Conservation (phyloP, 2,329 filamentous ascomycete species). For the Grosmannia serpens region DNA sequence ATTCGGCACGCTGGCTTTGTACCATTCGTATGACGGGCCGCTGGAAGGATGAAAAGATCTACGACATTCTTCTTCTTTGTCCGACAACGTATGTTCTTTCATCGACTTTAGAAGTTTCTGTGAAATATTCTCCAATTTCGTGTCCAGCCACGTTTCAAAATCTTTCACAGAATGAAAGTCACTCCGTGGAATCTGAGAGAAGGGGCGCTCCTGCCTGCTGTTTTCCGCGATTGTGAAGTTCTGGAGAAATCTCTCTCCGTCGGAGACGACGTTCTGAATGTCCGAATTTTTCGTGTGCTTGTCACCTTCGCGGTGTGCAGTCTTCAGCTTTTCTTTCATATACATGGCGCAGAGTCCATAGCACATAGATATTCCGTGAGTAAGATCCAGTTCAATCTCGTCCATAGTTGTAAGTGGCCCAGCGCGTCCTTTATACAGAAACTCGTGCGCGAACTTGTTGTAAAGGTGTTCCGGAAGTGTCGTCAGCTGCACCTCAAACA, state of each 20-base stretch:
- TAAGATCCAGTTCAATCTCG: background rate
- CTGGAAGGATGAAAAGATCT: background rate
- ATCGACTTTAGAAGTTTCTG: too few relatives aligned
- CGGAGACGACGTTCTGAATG: too few relatives aligned
- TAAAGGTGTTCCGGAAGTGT: background rate
- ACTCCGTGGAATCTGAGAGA: too few relatives aligned
- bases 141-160: too few relatives aligned
- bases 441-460: background rate
- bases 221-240: too few relatives aligned
- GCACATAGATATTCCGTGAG: background rate
- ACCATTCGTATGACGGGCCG: constrained; percentile 18
- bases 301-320: background rate
- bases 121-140: too few relatives aligned
- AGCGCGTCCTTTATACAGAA: background rate
- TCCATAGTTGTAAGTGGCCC: background rate
- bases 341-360: background rate
- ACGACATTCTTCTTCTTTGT: too few relatives aligned
- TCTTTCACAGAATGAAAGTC: too few relatives aligned
- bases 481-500: background rate
- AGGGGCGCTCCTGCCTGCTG: too few relatives aligned
- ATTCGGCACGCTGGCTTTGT: constrained; percentile 17
- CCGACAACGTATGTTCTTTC: background rate
- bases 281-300: too few relatives aligned
- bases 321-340: background rate
- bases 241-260: too few relatives aligned